A percentile compares a stretch with the other conserved stretches of the same genome.
phyloP scores from a whole-genome alignment of 1,284 basidiomycete species.

The Entoloma clypeatum region DNA sequence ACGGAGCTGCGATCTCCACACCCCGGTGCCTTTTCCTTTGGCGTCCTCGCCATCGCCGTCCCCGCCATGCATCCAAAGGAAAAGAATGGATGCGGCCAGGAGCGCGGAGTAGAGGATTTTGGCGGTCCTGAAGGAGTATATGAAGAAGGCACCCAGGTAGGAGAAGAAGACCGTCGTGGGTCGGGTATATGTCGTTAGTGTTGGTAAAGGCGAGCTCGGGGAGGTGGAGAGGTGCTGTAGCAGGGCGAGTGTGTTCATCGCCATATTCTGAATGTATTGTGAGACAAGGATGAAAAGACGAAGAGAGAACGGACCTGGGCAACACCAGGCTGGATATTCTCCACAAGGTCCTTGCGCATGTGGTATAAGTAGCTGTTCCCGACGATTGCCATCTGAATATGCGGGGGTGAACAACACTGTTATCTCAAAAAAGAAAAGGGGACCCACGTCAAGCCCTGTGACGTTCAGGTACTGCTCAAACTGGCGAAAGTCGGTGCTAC shows the following conservation, averaged over 20 bases:
- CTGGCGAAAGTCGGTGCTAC: conserved; percentile 89
- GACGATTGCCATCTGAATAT: conserved; percentile 81
- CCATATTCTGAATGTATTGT: conserved; percentile 66
- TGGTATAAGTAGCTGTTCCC: conserved; percentile 94
- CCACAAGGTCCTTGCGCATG: conserved; percentile 82
- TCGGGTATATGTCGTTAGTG: conserved; percentile 49
- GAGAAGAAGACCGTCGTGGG: conserved; percentile 79
- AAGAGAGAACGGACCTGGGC: conserved; percentile 45
- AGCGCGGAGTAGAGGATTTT: conserved; percentile 64
- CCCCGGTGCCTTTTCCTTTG: conserved; percentile 31
- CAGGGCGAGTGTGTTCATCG: conserved; percentile 84
- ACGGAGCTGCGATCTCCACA: conserved; percentile 37
- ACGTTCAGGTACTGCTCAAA: conserved; percentile 91
- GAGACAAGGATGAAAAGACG: not conserved
- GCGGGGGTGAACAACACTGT: conserved; percentile 1
- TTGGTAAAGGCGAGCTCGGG: conserved; percentile 58
- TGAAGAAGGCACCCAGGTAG: conserved; percentile 63
- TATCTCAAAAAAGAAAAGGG: conserved; percentile 5
- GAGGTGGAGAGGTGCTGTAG: conserved; percentile 73
- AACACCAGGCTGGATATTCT: conserved; percentile 78
- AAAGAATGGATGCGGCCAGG: conserved; percentile 43
- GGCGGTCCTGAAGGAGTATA: conserved; percentile 74
- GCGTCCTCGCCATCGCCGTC: too few relatives aligned
- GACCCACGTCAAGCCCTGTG: conserved; percentile 76
- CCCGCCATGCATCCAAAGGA: too few relatives aligned